These are phyloP conservation scores for Asterionellopsis glacialis DNA, from an alignment of 108 stramenopile genomes.

Conservation along the genomic window DNA sequence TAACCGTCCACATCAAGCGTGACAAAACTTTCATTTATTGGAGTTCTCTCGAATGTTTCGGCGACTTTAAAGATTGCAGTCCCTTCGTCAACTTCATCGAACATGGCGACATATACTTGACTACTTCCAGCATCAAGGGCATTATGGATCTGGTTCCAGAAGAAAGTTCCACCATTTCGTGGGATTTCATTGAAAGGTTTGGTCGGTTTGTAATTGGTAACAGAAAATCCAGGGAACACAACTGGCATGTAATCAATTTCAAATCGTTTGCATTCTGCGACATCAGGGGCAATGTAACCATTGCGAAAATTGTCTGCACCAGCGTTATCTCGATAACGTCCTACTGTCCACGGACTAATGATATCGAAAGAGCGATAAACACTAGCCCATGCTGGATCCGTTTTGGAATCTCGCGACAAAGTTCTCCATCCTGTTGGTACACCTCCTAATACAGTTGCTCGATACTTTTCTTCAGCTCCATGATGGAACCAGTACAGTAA, in stretches of 20 bases:
- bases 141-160: constrained; percentile 30
- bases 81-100: constrained; percentile 45
- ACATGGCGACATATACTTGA: constrained; percentile 34
- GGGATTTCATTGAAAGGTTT: constrained; percentile 26
- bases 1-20: constrained; percentile 30
- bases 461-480: constrained; percentile 17
- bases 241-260: constrained; percentile 39
- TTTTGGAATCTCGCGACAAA: constrained; percentile 14
- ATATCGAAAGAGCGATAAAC: constrained; percentile 30
- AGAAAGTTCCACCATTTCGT: constrained; percentile 26
- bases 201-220: constrained; percentile 17
- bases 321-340: neutral
- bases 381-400: constrained; percentile 9
- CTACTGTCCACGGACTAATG: constrained; percentile 40
- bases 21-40: constrained; percentile 21
- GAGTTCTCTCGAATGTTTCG: constrained; percentile 6
- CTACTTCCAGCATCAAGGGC: constrained; percentile 8
- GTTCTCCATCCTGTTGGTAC: constrained; percentile 24
- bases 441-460: constrained; percentile 34
- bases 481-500: constrained; percentile 31
- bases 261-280: constrained; percentile 14
- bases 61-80: constrained; percentile 41
- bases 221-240: constrained; percentile 44
- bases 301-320: constrained; percentile 3
- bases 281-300: constrained; percentile 18